A percentile compares a stretch with the other conserved stretches of the same genome.
phyloP scores from a whole-genome alignment of 73 alveolate genomes.

The Urostyla sp. region DNA sequence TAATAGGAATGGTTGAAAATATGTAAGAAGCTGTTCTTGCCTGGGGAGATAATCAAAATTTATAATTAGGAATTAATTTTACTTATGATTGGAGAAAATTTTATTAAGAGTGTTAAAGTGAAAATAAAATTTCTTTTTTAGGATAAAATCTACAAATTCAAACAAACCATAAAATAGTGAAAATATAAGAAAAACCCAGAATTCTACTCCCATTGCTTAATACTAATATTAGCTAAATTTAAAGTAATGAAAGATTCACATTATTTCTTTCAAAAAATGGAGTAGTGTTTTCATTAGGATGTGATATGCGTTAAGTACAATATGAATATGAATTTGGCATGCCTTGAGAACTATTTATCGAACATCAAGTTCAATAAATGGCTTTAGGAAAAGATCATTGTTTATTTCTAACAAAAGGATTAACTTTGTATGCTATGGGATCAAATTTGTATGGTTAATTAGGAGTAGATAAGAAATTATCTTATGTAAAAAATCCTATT shows the following conservation, averaged over 20 bases:
- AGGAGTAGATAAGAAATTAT: conserved; percentile 15
- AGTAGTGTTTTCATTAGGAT: conserved; percentile 8
- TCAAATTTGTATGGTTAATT: conserved; percentile 32
- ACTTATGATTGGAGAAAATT: conserved; percentile 7
- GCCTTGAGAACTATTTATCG: conserved; percentile 9
- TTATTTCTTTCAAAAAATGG: background rate
- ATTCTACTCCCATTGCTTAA: conserved; percentile 2
- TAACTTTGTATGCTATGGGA: conserved; percentile 1
- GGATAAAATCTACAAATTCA: background rate
- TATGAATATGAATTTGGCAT: conserved; percentile 36
- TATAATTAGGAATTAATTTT: conserved; percentile 5
- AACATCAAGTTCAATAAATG: background rate
- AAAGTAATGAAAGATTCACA: conserved; percentile 17
- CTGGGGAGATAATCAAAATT: conserved; percentile 44
- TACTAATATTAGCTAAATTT: background rate
- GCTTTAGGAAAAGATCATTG: conserved; percentile 38
- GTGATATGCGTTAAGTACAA: conserved; percentile 15
- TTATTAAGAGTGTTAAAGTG: background rate
- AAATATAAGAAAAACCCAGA: conserved; percentile 12
- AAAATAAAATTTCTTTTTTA: background rate
- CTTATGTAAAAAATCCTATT: conserved; percentile 14
- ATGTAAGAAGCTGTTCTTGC: background rate
- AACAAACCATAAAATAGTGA: background rate
- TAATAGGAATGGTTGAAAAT: conserved; percentile 9
- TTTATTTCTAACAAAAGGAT: background rate